Evolutionary conservation across 257 asterid genomes (phyloP).

Genomic region (Cynanchum wilfordii): DNA sequence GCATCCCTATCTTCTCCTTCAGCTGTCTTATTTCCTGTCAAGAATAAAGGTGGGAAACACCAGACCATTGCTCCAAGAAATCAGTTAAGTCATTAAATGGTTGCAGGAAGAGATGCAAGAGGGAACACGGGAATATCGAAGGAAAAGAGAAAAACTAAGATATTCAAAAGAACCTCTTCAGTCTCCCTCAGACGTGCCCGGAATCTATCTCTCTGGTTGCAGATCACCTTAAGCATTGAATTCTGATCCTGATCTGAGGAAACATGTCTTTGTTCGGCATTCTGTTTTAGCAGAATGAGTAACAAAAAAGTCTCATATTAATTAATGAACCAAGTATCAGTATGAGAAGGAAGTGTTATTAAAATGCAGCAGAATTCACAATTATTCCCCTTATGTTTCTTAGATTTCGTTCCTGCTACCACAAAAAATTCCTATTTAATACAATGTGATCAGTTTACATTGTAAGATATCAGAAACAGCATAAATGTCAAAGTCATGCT

Average conservation of each 20-base stretch:
- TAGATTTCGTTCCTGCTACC: background rate
- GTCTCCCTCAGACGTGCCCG: slow-evolving; percentile 94
- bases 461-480: background rate
- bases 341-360: background rate
- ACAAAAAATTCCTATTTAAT: background rate
- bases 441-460: background rate
- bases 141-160: background rate
- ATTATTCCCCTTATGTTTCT: background rate
- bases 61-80: slow-evolving; percentile 10
- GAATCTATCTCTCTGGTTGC: slow-evolving; percentile 98
- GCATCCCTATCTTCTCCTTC: slow-evolving; percentile 81
- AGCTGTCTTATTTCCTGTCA: slow-evolving; percentile 84
- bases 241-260: slow-evolving; percentile 79
- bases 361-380: background rate
- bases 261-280: slow-evolving; percentile 64
- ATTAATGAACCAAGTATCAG: background rate
- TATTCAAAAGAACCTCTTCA: slow-evolving; percentile 62
- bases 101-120: background rate
- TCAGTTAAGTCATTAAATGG: slow-evolving; percentile 11
- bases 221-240: slow-evolving; percentile 97
- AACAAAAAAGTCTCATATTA: slow-evolving; percentile 3
- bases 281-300: slow-evolving; percentile 34
- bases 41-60: slow-evolving; percentile 15
- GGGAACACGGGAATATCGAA: background rate
- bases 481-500: background rate